Evolutionary conservation across 1,284 basidiomycete species (phyloP).

Genomic region (Pseudozyma flocculosa): DNA sequence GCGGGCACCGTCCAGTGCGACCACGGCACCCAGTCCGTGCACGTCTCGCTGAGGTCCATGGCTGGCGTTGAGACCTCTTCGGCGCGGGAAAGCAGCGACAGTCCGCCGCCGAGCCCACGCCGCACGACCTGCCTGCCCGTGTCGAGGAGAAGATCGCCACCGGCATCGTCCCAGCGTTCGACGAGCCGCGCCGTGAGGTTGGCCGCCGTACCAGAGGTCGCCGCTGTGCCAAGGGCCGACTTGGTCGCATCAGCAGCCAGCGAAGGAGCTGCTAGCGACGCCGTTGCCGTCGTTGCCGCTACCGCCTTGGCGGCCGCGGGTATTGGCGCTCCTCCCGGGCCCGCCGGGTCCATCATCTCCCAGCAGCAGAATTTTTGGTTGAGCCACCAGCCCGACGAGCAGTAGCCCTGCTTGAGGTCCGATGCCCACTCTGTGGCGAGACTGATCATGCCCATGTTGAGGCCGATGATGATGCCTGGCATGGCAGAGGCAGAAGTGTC

Average conservation of each 20-base stretch:
- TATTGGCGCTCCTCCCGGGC: conserved; percentile 43
- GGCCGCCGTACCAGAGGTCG: neutral
- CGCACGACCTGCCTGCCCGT: conserved; percentile 61
- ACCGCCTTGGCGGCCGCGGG: conserved; percentile 29
- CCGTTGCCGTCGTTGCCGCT: conserved; percentile 21
- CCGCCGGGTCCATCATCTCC: conserved; percentile 64
- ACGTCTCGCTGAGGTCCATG: conserved; percentile 65
- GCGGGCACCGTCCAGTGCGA: conserved; percentile 72
- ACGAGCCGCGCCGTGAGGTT: neutral
- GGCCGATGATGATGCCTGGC: conserved; percentile 81
- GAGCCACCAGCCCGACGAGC: conserved; percentile 95
- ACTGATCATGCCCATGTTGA: conserved; percentile 90
- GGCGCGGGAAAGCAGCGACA: conserved; percentile 15
- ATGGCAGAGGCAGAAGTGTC: neutral
- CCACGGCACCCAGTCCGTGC: conserved; percentile 93
- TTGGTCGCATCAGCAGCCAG: conserved; percentile 1
- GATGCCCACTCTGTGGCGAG: conserved; percentile 98
- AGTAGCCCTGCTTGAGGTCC: conserved; percentile 96
- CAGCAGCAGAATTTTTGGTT: conserved; percentile 98
- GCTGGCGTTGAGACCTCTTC: conserved; percentile 5
- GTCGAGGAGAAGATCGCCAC: neutral
- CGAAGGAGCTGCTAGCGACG: neutral
- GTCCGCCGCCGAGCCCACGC: conserved; percentile 60
- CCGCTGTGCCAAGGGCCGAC: neutral
- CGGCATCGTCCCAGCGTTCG: neutral